Conservation (phyloP, 352 stramenopile species). For the Pythium aristosporum region DNA sequence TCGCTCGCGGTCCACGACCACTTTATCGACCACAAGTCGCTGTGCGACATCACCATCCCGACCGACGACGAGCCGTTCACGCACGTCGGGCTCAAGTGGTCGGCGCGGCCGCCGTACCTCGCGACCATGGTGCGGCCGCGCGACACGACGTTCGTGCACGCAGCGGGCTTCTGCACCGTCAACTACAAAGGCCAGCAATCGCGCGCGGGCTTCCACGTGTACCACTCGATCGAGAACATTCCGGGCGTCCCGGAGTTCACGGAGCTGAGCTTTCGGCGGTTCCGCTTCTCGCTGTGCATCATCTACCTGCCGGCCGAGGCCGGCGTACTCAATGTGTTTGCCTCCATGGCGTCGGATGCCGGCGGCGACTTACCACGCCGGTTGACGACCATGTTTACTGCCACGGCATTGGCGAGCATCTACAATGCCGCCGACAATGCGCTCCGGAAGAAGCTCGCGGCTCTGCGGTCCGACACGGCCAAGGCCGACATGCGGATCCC, state of each 20-base stretch:
- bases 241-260: slow-evolving; percentile 32
- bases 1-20: slow-evolving; percentile 26
- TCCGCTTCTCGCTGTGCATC: slow-evolving; percentile 43
- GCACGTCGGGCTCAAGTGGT: slow-evolving; percentile 27
- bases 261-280: slow-evolving; percentile 38
- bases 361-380: background rate
- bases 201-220: slow-evolving; percentile 32
- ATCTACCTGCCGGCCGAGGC: background rate
- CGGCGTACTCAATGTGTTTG: background rate
- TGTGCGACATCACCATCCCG: slow-evolving; percentile 39
- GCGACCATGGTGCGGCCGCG: slow-evolving; percentile 27
- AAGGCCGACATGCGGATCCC: background rate
- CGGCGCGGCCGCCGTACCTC: background rate
- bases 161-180: slow-evolving; percentile 27
- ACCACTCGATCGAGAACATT: slow-evolving; percentile 36
- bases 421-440: too few relatives aligned
- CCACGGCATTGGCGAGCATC: background rate
- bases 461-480: background rate
- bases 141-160: slow-evolving; percentile 50
- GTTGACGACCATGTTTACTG: background rate
- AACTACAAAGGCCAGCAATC: slow-evolving; percentile 4
- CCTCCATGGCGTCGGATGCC: background rate
- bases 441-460: too few relatives aligned
- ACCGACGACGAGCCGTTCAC: slow-evolving; percentile 26
- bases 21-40: slow-evolving; percentile 24